Evolutionary conservation across 2,329 filamentous ascomycete genomes (phyloP), one percentile per base, ranked within the genome.

Genomic region (Trichoderma koningii): DNA sequence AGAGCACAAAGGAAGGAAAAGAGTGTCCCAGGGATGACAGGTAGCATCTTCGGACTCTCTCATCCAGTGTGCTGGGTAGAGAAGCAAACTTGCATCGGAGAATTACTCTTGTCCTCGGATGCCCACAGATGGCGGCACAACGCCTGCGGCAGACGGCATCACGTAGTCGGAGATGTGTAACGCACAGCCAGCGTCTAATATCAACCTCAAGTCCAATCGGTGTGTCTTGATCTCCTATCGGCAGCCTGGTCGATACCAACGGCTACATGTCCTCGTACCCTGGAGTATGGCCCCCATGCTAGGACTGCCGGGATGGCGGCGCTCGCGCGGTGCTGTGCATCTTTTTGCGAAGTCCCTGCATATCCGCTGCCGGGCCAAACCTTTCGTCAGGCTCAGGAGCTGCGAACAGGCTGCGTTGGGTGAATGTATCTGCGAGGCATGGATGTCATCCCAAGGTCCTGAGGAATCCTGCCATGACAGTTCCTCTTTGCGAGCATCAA

Each of bases 11-110:
- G 34, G 34, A 38, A 38, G 34, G 12, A 10, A 10, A 38, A 14
- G 12, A 7, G 7, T 28, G 45, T 51, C 26, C 10, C 2, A 10
- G 19, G 15, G 38, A 42, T 19, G 51, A 59, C 30, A 38, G 34
- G 61, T 55, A 17, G 42, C 57, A 55, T 48, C 12, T 47, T 55
- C 48, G 41, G 48, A 10, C 38, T 53, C 26, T 48, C 44, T 52
- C 62, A 59, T 34, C 62, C 47, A 47, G 41, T 51, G 34, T 26
- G 26, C 47, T 55, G 53, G 57, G 28, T 52, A 38, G 10, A 4
- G 41, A 48, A 65, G 63, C 51, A 66, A 63, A 63, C 64, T 51
- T 57, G 64, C 64, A 19, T 66, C 64, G 64, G 64, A 66, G 64
- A 66, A 66, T 66, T 66, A 55, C 7, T 55, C 12, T 19, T 19